Base-by-base conservation (phyloP, 2,329 filamentous ascomycete genomes). In the Fonsecaea erecta region DNA sequence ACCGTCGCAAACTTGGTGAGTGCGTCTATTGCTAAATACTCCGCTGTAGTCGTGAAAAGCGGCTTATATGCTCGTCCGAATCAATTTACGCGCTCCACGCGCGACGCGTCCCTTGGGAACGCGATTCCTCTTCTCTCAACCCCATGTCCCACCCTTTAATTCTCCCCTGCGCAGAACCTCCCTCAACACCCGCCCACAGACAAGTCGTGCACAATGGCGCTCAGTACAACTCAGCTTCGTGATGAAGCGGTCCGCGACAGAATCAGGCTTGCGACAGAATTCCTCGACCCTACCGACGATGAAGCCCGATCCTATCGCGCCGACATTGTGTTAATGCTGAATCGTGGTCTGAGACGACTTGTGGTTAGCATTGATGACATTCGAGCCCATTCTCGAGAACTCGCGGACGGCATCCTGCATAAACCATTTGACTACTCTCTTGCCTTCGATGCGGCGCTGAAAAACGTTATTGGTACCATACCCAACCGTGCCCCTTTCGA, bases 381-480 rank as follows among this genome's bases (percentile, higher is more conserved):
- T 69, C 88, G 95, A 77, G 86, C 92, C 69, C 94, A 97, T 79
- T 96, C 89, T 75, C 79, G 87, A 70, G 91, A 95, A 72, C 85
- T 98, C 65, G 92, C 94, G 70, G 86, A 90, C 71, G 87, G 87
- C 57, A 84, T 99, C 40, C 86, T 99, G 52, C 88, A 90, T 71
- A 85, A 90, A 60, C 95, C 95, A 0, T 98, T 97, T 80, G 92
- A 97, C 74, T 96, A 89, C 75, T 87, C 88, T 2, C 83, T 92
- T 68, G 93, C 94, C 61, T 98, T 99, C 79, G 91, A 99, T 76
- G 85, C 88, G 71, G 95, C 94, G 0, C 85, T 99, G 67, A 96
- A 95, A 75, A 88, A 95, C 69, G 90, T 97, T 59, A 89, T 98
- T 69, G 86, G 90, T 74, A 90, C 92, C 2, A 82, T 97, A 34